phyloP scores from a whole-genome alignment of 2,329 filamentous ascomycete species.

The Diaporthe ilicicola region DNA sequence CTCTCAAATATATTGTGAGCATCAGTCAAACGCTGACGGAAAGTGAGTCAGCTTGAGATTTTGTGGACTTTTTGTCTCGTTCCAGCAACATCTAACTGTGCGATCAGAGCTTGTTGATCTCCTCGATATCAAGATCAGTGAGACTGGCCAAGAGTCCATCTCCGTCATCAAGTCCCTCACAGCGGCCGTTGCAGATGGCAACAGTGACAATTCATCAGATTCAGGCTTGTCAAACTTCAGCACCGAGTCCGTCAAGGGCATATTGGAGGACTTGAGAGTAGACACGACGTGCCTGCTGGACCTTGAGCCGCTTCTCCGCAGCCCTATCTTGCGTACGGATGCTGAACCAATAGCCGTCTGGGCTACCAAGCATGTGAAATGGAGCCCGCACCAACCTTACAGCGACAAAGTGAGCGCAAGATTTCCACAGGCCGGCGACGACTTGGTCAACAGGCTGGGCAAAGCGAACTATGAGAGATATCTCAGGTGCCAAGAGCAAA shows the following conservation, averaged over 20 bases:
- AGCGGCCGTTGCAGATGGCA: not conserved
- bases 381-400: not conserved
- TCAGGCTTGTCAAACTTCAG: not conserved
- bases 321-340: not conserved
- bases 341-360: not conserved
- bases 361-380: not conserved
- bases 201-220: not conserved
- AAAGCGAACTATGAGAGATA: constrained; percentile 21
- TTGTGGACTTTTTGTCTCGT: not conserved
- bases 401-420: constrained; percentile 15
- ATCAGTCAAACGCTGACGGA: constrained; percentile 5
- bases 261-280: constrained; percentile 14
- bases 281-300: constrained; percentile 25
- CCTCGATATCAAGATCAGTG: not conserved
- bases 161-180: not conserved
- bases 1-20: not conserved
- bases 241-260: not conserved
- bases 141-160: not conserved
- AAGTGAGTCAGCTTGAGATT: not conserved
- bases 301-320: constrained; percentile 19
- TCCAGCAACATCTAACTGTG: not conserved
- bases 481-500: constrained; percentile 11
- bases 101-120: not conserved
- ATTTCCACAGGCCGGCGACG: constrained; percentile 9
- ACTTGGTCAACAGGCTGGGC: not conserved